phyloP scores from a whole-genome alignment of 75 land plant species.

The Sequoia sempervirens region DNA sequence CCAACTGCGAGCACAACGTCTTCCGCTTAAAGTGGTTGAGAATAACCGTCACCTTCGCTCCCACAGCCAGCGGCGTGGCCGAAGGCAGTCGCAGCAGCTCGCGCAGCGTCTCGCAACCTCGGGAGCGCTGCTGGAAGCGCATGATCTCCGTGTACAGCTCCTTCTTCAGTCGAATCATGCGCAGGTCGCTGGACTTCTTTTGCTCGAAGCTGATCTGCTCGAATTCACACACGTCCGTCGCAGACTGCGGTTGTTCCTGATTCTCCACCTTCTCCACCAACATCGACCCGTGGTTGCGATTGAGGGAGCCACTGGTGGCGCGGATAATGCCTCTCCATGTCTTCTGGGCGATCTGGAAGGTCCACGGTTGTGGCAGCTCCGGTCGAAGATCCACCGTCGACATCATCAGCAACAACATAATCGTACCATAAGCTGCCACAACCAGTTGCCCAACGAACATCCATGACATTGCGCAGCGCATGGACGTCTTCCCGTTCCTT shows the following conservation, averaged over 20 bases:
- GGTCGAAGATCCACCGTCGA: constrained; percentile 69
- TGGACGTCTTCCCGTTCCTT: constrained; percentile 10
- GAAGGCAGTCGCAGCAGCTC: constrained; percentile 34
- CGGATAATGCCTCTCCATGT: constrained; percentile 58
- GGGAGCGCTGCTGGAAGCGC: constrained; percentile 22
- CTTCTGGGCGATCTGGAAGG: constrained; percentile 49
- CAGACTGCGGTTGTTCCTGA: not conserved
- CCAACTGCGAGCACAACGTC: constrained; percentile 49
- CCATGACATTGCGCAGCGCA: constrained; percentile 65
- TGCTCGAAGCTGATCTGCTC: constrained; percentile 35
- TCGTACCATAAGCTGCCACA: constrained; percentile 87
- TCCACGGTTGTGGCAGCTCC: constrained; percentile 55
- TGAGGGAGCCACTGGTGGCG: not conserved
- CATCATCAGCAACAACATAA: constrained; percentile 81
- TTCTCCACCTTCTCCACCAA: not conserved
- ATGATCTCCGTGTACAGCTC: constrained; percentile 21
- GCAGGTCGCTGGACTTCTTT: constrained; percentile 34
- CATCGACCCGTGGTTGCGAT: constrained; percentile 25
- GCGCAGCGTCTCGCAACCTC: constrained; percentile 33
- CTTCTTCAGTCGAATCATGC: constrained; percentile 27
- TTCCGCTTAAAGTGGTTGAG: constrained; percentile 45
- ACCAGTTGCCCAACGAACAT: constrained; percentile 57
- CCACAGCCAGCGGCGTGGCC: not conserved
- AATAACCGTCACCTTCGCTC: constrained; percentile 38
- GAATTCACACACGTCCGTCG: constrained; percentile 16